Conservation (phyloP, 495 filamentous ascomycete species). For the Bombardia bombarda region DNA sequence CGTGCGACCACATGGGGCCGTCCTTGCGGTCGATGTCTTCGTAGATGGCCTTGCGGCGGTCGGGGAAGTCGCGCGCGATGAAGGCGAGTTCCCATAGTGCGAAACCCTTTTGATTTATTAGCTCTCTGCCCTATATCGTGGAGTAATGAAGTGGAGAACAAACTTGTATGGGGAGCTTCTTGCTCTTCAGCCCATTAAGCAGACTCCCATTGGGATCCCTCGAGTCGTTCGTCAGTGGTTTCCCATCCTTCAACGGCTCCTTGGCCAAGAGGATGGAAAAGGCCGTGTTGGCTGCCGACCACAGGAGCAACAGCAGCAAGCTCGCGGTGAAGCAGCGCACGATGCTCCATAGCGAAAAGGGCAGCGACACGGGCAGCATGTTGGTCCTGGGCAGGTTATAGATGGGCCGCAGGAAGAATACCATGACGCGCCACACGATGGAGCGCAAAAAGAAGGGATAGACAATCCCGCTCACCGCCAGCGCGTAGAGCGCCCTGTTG, state of each 20-base stretch:
- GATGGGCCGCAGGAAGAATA: conserved; percentile 62
- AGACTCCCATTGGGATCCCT: conserved; percentile 90
- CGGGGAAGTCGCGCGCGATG: conserved; percentile 64
- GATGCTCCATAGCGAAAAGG: conserved; percentile 49
- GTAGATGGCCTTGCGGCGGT: conserved; percentile 74
- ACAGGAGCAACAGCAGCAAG: conserved; percentile 58
- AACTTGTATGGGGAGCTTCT: conserved; percentile 55
- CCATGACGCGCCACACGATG: conserved; percentile 55
- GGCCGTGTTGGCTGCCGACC: conserved; percentile 64
- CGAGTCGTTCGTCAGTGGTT: conserved; percentile 75
- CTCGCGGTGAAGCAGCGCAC: conserved; percentile 56
- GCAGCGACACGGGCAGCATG: conserved; percentile 50
- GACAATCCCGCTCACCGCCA: conserved; percentile 44
- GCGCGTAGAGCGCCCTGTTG: conserved; percentile 33
- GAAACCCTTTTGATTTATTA: conserved; percentile 50
- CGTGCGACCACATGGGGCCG: conserved; percentile 73
- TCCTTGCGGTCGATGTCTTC: conserved; percentile 79
- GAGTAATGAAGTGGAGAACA: conserved; percentile 13
- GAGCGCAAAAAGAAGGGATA: conserved; percentile 59
- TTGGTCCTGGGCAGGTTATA: conserved; percentile 66
- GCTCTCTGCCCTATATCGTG: background rate
- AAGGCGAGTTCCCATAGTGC: conserved; percentile 86
- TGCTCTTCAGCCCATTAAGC: conserved; percentile 72
- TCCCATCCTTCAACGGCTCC: conserved; percentile 71
- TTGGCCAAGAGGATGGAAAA: conserved; percentile 73